Conservation (phyloP, 441 rosid genomes). For the Pelargonium australe region DNA sequence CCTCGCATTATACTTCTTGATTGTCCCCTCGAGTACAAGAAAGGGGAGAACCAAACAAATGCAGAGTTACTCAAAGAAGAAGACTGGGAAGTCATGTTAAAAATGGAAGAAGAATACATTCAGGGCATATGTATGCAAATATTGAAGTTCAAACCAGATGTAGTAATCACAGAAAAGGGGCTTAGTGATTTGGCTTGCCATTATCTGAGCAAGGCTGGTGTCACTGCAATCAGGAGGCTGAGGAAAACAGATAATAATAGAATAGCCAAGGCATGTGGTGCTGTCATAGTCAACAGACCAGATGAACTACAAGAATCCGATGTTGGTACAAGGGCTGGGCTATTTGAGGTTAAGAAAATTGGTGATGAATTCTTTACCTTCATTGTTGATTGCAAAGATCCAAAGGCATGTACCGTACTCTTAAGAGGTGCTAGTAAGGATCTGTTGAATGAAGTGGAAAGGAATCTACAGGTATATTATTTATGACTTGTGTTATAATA, state of each 20-base stretch:
- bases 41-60: slow-evolving; percentile 96
- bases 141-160: slow-evolving; percentile 78
- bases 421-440: slow-evolving; percentile 94
- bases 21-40: slow-evolving; percentile 94
- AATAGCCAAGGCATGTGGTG: slow-evolving; percentile 93
- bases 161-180: slow-evolving; percentile 91
- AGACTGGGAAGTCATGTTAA: slow-evolving; percentile 80
- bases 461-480: slow-evolving; percentile 71
- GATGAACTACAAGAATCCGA: slow-evolving; percentile 95
- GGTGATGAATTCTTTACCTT: slow-evolving; percentile 87
- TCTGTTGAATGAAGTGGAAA: slow-evolving; percentile 87
- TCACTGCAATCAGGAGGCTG: slow-evolving; percentile 88
- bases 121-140: slow-evolving; percentile 76
- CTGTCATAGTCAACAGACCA: slow-evolving; percentile 85
- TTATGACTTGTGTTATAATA: slow-evolving; percentile 3
- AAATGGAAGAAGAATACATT: slow-evolving; percentile 87
- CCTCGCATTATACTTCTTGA: slow-evolving; percentile 87
- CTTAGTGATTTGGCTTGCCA: slow-evolving; percentile 94
- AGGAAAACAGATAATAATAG: slow-evolving; percentile 85
- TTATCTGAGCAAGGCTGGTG: slow-evolving; percentile 85
- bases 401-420: slow-evolving; percentile 85
- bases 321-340: slow-evolving; percentile 86
- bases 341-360: slow-evolving; percentile 85
- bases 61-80: slow-evolving; percentile 89
- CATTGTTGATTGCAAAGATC: slow-evolving; percentile 84